Evolutionary conservation across 2,329 filamentous ascomycete genomes (phyloP), one percentile per base, ranked within the genome.

Genomic region (Ascochyta pisi): DNA sequence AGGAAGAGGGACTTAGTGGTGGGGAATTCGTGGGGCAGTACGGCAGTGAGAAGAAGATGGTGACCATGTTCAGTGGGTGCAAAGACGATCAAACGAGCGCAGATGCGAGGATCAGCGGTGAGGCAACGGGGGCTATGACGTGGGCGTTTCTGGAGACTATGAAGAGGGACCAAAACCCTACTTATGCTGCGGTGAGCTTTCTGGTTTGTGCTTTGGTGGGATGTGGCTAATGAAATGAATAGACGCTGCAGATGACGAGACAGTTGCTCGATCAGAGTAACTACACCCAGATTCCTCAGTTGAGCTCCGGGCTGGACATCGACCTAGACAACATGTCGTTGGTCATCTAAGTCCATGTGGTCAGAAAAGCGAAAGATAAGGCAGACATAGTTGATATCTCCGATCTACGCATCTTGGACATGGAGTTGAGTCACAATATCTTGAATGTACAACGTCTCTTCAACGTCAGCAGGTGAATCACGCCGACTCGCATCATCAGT

Each of bases 1-100:
- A 74, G 48, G 78, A 83, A 53, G 78, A 83, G 43, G 73, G 74
- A 0, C 60, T 77, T 35, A 50, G 61, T 4, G 67, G 62, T 1
- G 72, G 75, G 15, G 64, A 70, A 53, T 79, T 79, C 58, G 76
- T 70, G 34, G 74, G 79, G 13, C 78, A 82, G 60, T 82, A 78
- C 67, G 73, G 69, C 0, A 70, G 69, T 48, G 80, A 83, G 62
- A 68, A 73, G 24, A 81, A 80, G 63, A 75, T 77, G 57, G 81
- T 82, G 1, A 81, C 77, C 5, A 83, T 83, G 81, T 82, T 82
- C 49, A 75, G 69, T 31, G 81, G 81, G 2, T 83, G 81, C 56
- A 72, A 76, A 44, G 81, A 83, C 63, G 80, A 83, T 43, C 80
- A 83, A 52, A 83, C 81, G 1, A 78, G 73, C 47, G 81, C 81